phyloP scores from a whole-genome alignment of 768 basidiomycete species.

The Mycena haematopus region DNA sequence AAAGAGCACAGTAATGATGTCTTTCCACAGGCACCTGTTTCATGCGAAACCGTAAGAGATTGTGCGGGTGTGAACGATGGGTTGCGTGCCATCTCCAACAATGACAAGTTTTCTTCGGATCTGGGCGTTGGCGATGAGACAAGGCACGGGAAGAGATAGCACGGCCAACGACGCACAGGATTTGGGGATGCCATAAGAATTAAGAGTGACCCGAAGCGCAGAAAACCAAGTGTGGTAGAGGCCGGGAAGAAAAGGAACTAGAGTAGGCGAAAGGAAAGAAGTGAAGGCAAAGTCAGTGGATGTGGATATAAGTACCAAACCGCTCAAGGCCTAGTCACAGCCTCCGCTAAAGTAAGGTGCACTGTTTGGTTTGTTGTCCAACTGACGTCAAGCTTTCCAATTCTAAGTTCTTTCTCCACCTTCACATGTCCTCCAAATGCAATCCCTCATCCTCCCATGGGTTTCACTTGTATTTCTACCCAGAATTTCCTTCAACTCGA shows the following conservation, averaged over 20 bases:
- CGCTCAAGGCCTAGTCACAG: constrained; percentile 8
- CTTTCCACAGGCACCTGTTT: constrained; percentile 92
- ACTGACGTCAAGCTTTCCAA: not conserved
- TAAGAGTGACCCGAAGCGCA: constrained; percentile 26
- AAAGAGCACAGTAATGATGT: constrained; percentile 91
- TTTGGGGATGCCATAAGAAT: constrained; percentile 52
- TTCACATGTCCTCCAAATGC: not conserved
- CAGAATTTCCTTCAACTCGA: not conserved
- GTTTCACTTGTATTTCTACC: not conserved
- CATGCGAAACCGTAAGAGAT: constrained; percentile 32
- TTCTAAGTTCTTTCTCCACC: not conserved
- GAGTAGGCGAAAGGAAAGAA: constrained; percentile 35
- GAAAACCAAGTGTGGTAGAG: constrained; percentile 30
- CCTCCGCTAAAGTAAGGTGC: not conserved
- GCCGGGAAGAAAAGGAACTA: constrained; percentile 25
- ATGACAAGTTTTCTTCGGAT: constrained; percentile 95
- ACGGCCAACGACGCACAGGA: constrained; percentile 52
- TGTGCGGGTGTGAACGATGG: constrained; percentile 22
- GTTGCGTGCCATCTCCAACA: constrained; percentile 88
- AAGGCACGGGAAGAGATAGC: constrained; percentile 9
- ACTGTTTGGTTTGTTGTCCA: not conserved
- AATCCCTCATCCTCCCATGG: not conserved
- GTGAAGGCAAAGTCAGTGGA: constrained; percentile 8
- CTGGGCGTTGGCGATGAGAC: constrained; percentile 45
- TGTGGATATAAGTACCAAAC: constrained; percentile 3